Evolutionary conservation across 441 rosid genomes (phyloP), one percentile per base, ranked within the genome.

Genomic region (Arabidopsis lyrata): DNA sequence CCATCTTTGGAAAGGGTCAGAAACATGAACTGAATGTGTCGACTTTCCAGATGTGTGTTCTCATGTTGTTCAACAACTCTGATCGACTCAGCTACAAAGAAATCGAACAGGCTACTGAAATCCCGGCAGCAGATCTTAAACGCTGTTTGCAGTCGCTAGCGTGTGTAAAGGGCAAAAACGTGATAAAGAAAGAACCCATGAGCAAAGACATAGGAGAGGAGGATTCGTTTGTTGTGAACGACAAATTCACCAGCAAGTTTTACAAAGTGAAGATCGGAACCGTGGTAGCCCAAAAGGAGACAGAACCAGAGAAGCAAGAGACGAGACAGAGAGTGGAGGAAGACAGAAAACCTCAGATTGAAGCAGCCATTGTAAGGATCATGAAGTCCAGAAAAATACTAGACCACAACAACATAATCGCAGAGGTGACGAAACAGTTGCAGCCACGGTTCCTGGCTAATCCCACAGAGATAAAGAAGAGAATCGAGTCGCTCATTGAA

Each of bases 241-340:
- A 92, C 78, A 95, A 95, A 83, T 95, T 95, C 81, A 69, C 88
- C 0, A 89, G 97, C 87, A 92, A 92, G 82, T 92, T 94, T 74
- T 90, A 89, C 64, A 94, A 92, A 83, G 99, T 94, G 73, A 94
- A 94, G 91, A 90, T 94, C 42, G 97, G 99, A 78, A 94, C 97
- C 0, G 99, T 94, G 66, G 97, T 89, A 59, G 99, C 99, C 0
- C 99, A 92, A 22, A 92, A 92, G 84, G 99, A 95, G 77, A 85
- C 99, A 0, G 99, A 95, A 66, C 97, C 97, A 0, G 97, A 95
- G 83, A 95, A 90, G 81, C 97, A 87, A 81, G 99, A 95, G 86
- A 95, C 99, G 27, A 81, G 99, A 54, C 97, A 90, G 77, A 89
- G 99, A 77, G 99, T 95, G 72, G 98, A 95, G 80, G 98, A 92